Conservation (phyloP, 495 filamentous ascomycete genomes). For the Neurospora hispaniola region DNA sequence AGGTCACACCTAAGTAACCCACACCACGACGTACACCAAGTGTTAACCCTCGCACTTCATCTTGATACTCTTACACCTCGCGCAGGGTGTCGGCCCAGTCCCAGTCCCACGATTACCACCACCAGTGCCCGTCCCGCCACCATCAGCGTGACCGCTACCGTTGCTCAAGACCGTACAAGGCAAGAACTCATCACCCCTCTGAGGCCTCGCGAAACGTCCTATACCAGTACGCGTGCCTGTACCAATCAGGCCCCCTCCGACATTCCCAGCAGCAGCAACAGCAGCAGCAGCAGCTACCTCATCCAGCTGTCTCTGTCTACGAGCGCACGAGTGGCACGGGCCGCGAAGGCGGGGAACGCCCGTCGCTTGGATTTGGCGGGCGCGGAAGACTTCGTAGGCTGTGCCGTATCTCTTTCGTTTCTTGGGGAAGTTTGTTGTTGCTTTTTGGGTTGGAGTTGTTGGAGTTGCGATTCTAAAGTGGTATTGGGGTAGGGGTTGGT, state of each 20-base stretch:
- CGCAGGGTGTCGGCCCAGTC: background rate
- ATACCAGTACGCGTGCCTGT: background rate
- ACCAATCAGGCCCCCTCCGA: background rate
- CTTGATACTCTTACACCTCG: background rate
- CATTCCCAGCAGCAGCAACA: background rate
- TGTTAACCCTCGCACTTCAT: background rate
- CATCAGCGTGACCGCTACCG: background rate
- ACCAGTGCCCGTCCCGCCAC: background rate
- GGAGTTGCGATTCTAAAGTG: background rate
- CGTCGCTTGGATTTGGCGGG: background rate
- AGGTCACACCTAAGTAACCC: background rate
- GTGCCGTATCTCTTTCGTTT: background rate
- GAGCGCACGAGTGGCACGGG: background rate
- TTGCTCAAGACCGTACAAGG: background rate
- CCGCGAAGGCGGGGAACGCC: background rate
- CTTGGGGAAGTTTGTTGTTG: background rate
- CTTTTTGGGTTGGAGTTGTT: background rate
- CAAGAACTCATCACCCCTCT: background rate
- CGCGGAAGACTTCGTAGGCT: background rate
- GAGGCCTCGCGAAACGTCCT: background rate
- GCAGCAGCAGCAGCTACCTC: background rate
- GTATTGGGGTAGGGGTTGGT: background rate
- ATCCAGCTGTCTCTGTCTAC: background rate
- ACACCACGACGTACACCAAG: background rate
- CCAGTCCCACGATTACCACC: background rate